Evolutionary conservation across 192 early-diverging fungal species (phyloP), one percentile per base, ranked within the genome.

Genomic region (Coemansia sp.): DNA sequence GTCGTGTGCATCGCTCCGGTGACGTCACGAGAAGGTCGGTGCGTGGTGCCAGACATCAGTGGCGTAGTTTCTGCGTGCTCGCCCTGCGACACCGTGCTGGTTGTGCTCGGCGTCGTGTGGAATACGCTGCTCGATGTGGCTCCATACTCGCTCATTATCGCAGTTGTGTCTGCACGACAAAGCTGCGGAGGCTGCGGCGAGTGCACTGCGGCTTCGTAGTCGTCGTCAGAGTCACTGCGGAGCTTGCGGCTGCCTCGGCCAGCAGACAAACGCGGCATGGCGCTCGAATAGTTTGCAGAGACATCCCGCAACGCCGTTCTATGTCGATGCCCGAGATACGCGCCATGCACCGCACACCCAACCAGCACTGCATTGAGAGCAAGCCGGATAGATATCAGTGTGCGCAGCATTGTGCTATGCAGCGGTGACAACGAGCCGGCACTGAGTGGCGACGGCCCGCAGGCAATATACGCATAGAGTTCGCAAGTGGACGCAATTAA

Each of bases 341-440:
- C 37, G 5, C 54, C 53, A 58, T 58, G 63, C 34, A 50, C 40
- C 2, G 77, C 77, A 17, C 57, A 65, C 18, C 38, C 55, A 47
- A 70, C 72, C 42, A 74, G 64, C 58, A 56, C 25, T 14, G 50
- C 25, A 62, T 68, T 74, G 23, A 67, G n/a, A 3, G 57, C 42
- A 31, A 74, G 70, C 38, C 77, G 77, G 52, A 80, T 61, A n/a
- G 58, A 57, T 57, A 80, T 80, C 64, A 80, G 61, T 20, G 63
- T 64, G 15, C 52, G 71, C 58, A 80, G 62, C 77, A 80, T 71
- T n/a, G 62, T 66, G 59, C 21, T 74, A 20, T 31, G 34, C 2
- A 72, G 65, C 34, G 77, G 71, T 24, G 58, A 65, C 46, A 48
- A 55, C 5, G 49, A 42, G 14, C 21, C 59, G 20, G 37, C 38